Base-by-base conservation (phyloP, 1,284 basidiomycete genomes). In the Irpex lacteus region DNA sequence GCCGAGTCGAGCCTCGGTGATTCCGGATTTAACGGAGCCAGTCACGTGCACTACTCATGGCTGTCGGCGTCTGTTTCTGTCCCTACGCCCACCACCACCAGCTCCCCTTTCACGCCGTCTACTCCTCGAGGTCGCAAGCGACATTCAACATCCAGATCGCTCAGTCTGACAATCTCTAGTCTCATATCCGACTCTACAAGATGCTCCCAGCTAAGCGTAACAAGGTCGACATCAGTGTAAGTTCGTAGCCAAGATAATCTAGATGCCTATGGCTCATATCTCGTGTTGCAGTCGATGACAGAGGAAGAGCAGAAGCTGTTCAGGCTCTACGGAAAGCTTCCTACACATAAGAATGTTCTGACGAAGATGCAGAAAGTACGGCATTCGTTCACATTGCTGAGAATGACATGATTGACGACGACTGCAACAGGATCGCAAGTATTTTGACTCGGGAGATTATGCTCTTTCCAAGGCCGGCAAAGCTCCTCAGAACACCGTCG, bases 371-470 rank as follows among this genome's bases (percentile, higher is more conserved):
- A 96, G 77, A 97, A 95, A 88, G 95, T 94, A 60, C 60, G 19
- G 58, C 26, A 11, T 63, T 47, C 60, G 8, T 34, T 49, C 64
- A 34, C 58, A 49, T 61, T 21, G 60, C 66, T 52, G 47, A 60
- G 57, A 38, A 52, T 61, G 50, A 15, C 60, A 52, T n/a, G 49
- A 52, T n/a, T 52, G 49, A 19, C 54, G 60, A 63, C 9, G 15
- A 15, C 9, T 40, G 38, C 38, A 40, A 19, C 72, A 98, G 94
- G 96, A 98, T 77, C 93, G 96, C 73, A 98, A 98, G 78, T 98
- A 95, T 81, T 98, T 98, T 77, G 96, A 98, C 79, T 98, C 96
- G 65, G 96, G 96, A 67, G 96, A 98, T 77, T 98, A 98, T 74
- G 95, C 95, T 60, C 84, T 98, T 70, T 96, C 94, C 62, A 98